Evolutionary conservation across 1,284 basidiomycete genomes (phyloP), one percentile per base, ranked within the genome.

Genomic region (Ustilago trichophora): DNA sequence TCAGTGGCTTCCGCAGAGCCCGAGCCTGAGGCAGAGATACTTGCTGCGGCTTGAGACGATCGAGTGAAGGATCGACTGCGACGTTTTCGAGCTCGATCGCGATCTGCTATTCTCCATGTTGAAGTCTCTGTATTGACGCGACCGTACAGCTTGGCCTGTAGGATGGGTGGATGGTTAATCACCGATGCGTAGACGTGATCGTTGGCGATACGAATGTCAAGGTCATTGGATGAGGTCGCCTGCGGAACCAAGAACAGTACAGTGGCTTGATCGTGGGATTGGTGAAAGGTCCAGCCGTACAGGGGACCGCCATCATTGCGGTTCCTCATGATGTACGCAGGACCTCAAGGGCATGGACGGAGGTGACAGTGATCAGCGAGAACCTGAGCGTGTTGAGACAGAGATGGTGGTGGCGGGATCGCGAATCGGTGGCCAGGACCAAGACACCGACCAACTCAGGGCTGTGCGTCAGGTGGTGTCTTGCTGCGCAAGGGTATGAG

Each of bases 241-340:
- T 63, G 57, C 9, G 68, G 60, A 6, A 76, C 72, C 27, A 75
- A 64, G 37, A 76, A 76, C 15, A 76, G 48, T 2, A 75, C 63
- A n/a, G 74, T 76, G n/a, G 68, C 69, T 45, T 76, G 74, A 12
- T 72, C 72, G 42, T 74, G 69, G 3, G 65, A 70, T 44, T 76
- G 74, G 35, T 76, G 74, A 21, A 70, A 67, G 0, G 69, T 69
- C 74, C 74, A 76, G 29, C 72, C 68, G 22, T 60, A 63, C 16
- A 76, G 46, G 37, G 60, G 54, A 19, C 37, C 32, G 18, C 35
- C 41, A 15, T 45, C 35, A 18, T 38, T 32, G 22, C 35, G 25
- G 21, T 42, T 27, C 41, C 49, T 52, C 60, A 64, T 64, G 40
- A 3, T 51, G 52, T 22, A 6, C 7, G 25, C 22, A 29, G 13